phyloP scores from a whole-genome alignment of 2,329 filamentous ascomycete species.

The Elsinoe fawcettii region DNA sequence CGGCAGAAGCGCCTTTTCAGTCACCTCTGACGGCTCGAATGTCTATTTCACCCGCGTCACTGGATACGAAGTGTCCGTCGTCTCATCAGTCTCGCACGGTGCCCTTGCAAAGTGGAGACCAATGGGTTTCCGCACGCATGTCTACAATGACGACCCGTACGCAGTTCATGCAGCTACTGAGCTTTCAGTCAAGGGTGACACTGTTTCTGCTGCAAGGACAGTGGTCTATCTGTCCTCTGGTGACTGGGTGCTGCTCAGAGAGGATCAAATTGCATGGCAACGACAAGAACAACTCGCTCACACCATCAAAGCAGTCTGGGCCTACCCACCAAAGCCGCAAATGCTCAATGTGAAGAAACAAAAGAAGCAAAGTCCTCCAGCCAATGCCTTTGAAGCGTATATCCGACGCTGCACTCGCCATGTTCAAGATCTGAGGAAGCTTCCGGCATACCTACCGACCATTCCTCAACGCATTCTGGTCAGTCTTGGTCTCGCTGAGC shows the following conservation, averaged over 20 bases:
- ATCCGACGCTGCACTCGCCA: slow-evolving; percentile 80
- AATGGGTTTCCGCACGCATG: slow-evolving; percentile 32
- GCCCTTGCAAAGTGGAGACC: slow-evolving; percentile 67
- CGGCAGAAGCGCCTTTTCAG: slow-evolving; percentile 68
- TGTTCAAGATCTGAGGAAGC: slow-evolving; percentile 63
- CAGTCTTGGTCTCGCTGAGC: slow-evolving; percentile 27
- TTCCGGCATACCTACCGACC: slow-evolving; percentile 64
- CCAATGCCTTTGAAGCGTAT: slow-evolving; percentile 73
- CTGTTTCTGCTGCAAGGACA: slow-evolving; percentile 68
- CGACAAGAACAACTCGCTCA: slow-evolving; percentile 76
- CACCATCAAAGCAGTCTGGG: slow-evolving; percentile 71
- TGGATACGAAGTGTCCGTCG: slow-evolving; percentile 61
- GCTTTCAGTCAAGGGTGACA: slow-evolving; percentile 62
- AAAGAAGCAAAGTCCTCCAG: slow-evolving; percentile 27
- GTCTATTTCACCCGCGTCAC: slow-evolving; percentile 85
- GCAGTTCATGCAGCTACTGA: slow-evolving; percentile 69
- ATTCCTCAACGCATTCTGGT: slow-evolving; percentile 62
- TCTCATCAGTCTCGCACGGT: slow-evolving; percentile 70
- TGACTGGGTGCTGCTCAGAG: slow-evolving; percentile 78
- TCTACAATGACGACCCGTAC: slow-evolving; percentile 19
- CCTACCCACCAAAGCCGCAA: slow-evolving; percentile 41
- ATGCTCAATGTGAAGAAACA: background rate
- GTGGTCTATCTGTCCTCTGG: slow-evolving; percentile 58
- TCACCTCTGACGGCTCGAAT: slow-evolving; percentile 67
- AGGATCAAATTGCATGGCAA: slow-evolving; percentile 72